phyloP scores from a whole-genome alignment of 2,329 filamentous ascomycete genomes.

The Herpotrichia juniperi region DNA sequence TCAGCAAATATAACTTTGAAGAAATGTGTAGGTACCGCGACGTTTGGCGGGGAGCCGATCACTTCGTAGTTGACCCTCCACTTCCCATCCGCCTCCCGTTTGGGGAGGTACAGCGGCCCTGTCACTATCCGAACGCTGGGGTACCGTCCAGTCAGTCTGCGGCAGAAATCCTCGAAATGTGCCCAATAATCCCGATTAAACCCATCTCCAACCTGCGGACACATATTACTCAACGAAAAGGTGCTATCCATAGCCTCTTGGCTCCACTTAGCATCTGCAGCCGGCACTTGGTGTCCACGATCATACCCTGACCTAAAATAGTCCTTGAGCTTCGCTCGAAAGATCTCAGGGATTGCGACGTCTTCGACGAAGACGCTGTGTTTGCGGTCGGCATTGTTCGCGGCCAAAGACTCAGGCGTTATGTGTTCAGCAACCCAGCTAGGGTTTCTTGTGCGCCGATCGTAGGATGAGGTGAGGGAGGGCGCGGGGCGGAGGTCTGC shows the following conservation, averaged over 20 bases:
- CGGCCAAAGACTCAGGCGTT: conserved; percentile 80
- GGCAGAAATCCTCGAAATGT: conserved; percentile 97
- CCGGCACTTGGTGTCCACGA: conserved; percentile 94
- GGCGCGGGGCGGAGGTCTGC: conserved; percentile 78
- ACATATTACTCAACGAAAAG: conserved; percentile 95
- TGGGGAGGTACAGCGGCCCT: conserved; percentile 90
- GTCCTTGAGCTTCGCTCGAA: conserved; percentile 88
- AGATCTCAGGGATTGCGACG: conserved; percentile 76
- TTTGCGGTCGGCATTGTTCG: conserved; percentile 80
- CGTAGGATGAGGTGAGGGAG: conserved; percentile 85
- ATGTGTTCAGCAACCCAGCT: conserved; percentile 95
- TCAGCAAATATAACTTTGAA: conserved; percentile 99
- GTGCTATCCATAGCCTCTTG: conserved; percentile 95
- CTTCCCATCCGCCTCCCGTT: conserved; percentile 86
- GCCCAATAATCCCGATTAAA: conserved; percentile 99
- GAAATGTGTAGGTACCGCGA: conserved; percentile 97
- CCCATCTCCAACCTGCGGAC: conserved; percentile 94
- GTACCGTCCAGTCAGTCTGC: conserved; percentile 78
- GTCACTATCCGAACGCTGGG: conserved; percentile 91
- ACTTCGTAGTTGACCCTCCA: conserved; percentile 97
- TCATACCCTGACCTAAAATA: conserved; percentile 96
- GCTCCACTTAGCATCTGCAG: conserved; percentile 94
- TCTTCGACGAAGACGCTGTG: conserved; percentile 87
- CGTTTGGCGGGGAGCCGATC: conserved; percentile 89
- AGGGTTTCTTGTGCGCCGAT: conserved; percentile 89